Base-by-base conservation (phyloP, 257 asterid genomes). In the Solanum okadae region DNA sequence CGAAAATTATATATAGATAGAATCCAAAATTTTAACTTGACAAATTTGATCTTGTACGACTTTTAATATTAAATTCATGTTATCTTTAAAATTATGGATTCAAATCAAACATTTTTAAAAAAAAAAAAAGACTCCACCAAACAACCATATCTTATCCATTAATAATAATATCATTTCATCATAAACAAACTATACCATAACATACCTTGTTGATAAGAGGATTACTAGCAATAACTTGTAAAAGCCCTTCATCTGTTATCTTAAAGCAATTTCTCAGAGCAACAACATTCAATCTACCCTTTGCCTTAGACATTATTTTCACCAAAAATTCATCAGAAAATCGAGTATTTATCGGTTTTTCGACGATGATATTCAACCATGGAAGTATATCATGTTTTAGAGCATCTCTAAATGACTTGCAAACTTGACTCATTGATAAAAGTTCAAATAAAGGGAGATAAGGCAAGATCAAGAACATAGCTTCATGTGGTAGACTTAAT, bases 381-480 rank as follows among this genome's bases (percentile, higher is more conserved):
- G 97, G 95, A 37, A 96, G 92, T 22, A 92, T 87, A 88, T 97
- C 98, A 18, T 87, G 65, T 59, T 90, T 63, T 71, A 95, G 78
- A 52, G 97, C 98, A 37, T 96, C 93, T 89, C 92, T 90, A 12
- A 96, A 71, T 49, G 98, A 95, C 88, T 79, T 91, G 92, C 96
- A 97, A 29, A 97, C 98, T 91, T 87, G 91, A 2, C 88, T 63
- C 90, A 92, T 89, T 49, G 89, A 61, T 31, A 95, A 42, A 65
- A 97, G 97, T 79, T 96, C 96, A 59, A 71, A 92, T 5, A 95
- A 89, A 78, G 95, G 97, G 65, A 95, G 95, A 84, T 93, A 95
- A 31, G 96, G 52, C 65, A 97, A 88, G 15, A 92, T 95, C 40
- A 92, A 92, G 93, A 93, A 96, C 8, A 97, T 61, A 16, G 98